Conservation (phyloP, 2,329 filamentous ascomycete species). For the Alternaria conjuncta region DNA sequence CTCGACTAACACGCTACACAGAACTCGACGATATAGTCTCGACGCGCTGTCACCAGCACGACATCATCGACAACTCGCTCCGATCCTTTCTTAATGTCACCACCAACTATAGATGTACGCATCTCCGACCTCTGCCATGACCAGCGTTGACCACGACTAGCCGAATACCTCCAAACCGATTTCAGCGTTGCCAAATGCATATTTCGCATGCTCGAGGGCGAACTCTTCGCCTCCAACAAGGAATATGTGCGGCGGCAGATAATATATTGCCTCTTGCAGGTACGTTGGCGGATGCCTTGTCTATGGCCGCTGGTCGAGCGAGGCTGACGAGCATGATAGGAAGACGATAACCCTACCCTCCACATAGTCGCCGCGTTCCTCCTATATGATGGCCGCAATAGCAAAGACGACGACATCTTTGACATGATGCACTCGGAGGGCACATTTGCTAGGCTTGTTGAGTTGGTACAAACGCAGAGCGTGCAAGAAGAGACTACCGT, state of each 20-base stretch:
- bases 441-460: conserved; percentile 81
- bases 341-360: conserved; percentile 81
- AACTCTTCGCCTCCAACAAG: conserved; percentile 74
- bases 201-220: conserved; percentile 76
- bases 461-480: conserved; percentile 73
- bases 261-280: conserved; percentile 82
- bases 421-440: conserved; percentile 86
- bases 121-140: neutral
- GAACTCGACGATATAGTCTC: conserved; percentile 72
- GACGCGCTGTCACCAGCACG: conserved; percentile 64
- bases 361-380: conserved; percentile 84
- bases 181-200: conserved; percentile 82
- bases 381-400: conserved; percentile 80
- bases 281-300: conserved; percentile 40
- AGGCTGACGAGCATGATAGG: conserved; percentile 59
- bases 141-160: conserved; percentile 49
- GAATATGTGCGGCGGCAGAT: conserved; percentile 93
- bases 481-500: conserved; percentile 70
- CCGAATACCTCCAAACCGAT: conserved; percentile 75
- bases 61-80: conserved; percentile 81
- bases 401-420: conserved; percentile 79
- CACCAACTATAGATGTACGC: conserved; percentile 70
- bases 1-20: conserved; percentile 46
- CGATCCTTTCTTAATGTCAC: conserved; percentile 84
- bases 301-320: neutral